Evolutionary conservation across 768 basidiomycete genomes (phyloP), one percentile per base, ranked within the genome.

Genomic region (Mycena pura): DNA sequence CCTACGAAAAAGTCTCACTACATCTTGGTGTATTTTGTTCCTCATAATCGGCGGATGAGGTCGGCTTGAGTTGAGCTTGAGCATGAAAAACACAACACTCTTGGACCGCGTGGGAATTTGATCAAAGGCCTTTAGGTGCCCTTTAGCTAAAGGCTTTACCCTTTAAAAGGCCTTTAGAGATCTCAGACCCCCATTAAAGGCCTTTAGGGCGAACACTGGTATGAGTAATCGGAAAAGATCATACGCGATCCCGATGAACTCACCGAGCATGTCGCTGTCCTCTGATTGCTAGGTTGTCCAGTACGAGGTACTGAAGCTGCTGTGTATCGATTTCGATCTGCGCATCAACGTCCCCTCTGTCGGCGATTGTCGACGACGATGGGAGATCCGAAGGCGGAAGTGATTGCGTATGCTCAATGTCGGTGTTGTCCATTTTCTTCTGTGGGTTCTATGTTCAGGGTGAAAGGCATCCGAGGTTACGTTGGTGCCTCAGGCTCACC

Each of bases 221-320:
- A n/a, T n/a, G n/a, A n/a, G n/a, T n/a, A n/a, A n/a, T n/a, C n/a
- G n/a, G n/a, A n/a, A 50, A 36, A 24, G 39, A 7, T 8, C 31
- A 29, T n/a, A 48, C 31, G 36, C 3, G 31, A n/a, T 17, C 45
- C 22, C 34, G 19, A 55, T 15, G 27, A 17, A 41, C 69, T 29
- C 60, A 84, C 82, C 81, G 53, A 85, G 74, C 77, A 83, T 86
- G 65, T 85, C 81, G 9, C 72, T 69, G 34, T 85, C 83, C 14
- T 73, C 68, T 48, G 9, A 57, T 66, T 43, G 27, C 40, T n/a
- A n/a, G n/a, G 40, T 62, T 69, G n/a, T 66, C 66, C 28, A 58
- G 60, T 14, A 34, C 65, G 62, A 76, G 64, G 39, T 70, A 69
- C 59, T 74, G 73, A 28, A 76, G 70, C 69, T 53, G 71, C 60